Percentiles rank a stretch among this genome's conserved stretches.
Evolutionary conservation across 177 flowering plant species (phyloP).

Genomic region (Tripterygium wilfordii): DNA sequence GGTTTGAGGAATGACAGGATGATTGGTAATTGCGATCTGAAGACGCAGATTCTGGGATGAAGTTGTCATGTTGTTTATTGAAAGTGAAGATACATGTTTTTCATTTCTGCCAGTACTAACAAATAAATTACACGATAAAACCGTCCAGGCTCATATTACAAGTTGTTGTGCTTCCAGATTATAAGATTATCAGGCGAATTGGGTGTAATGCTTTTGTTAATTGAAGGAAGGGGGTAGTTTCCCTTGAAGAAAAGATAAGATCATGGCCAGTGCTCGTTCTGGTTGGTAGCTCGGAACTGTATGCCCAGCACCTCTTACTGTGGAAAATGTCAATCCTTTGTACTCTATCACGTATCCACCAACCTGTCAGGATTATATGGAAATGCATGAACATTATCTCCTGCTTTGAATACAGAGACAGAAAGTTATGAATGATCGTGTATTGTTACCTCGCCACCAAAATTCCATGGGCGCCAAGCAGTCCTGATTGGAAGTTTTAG

Average conservation of each 20-base stretch:
- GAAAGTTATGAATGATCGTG: no score
- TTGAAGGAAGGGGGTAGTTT: constrained; percentile 24
- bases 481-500: constrained; percentile 19
- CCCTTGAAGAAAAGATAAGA: constrained; percentile 33
- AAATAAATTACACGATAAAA: no score
- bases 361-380: constrained; percentile 14
- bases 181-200: no score
- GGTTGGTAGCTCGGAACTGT: constrained; percentile 39
- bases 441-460: constrained; percentile 30
- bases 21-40: no score
- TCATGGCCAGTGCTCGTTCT: constrained; percentile 26
- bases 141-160: background rate
- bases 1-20: no score
- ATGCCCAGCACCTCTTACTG: constrained; percentile 44
- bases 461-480: constrained; percentile 56
- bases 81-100: no score
- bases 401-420: no score
- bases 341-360: constrained; percentile 37
- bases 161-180: background rate
- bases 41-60: no score
- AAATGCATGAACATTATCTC: no score
- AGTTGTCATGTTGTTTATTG: no score
- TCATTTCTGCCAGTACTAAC: no score
- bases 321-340: constrained; percentile 24
- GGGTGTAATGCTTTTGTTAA: no score